Evolutionary conservation across 306 rosid species (phyloP).

Genomic region (Lathyrus aphaca): DNA sequence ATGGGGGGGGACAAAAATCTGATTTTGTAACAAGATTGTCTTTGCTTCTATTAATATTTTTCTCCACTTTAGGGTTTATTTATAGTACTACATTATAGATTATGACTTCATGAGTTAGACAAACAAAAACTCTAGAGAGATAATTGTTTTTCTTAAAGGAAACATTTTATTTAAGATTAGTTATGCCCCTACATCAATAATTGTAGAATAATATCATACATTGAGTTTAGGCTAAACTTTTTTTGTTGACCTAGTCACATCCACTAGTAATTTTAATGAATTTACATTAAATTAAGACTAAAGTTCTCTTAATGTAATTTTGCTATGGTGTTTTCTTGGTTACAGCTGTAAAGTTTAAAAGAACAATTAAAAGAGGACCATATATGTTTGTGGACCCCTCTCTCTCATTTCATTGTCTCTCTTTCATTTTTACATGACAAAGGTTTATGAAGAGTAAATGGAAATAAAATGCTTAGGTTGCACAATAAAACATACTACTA

Average conservation of each 20-base stretch:
- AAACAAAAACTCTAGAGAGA: conserved; percentile 44
- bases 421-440: conserved; percentile 23
- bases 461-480: conserved; percentile 40
- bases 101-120: conserved; percentile 59
- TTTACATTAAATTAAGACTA: conserved; percentile 42
- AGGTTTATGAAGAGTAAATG: conserved; percentile 29
- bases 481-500: conserved; percentile 34
- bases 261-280: conserved; percentile 39
- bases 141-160: conserved; percentile 57
- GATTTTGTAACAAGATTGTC: conserved; percentile 75
- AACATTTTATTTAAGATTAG: conserved; percentile 65
- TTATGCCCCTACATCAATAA: conserved; percentile 69
- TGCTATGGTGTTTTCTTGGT: conserved; percentile 40
- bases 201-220: conserved; percentile 69
- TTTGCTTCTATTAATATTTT: conserved; percentile 40
- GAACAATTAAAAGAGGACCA: conserved; percentile 70
- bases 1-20: conserved; percentile 82
- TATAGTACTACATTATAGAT: conserved; percentile 50
- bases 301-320: conserved; percentile 39
- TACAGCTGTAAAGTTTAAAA: conserved; percentile 81
- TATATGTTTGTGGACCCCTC: conserved; percentile 49
- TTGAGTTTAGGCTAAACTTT: conserved; percentile 43
- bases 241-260: conserved; percentile 57
- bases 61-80: conserved; percentile 48
- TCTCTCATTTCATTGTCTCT: conserved; percentile 26